Base-by-base conservation (phyloP, 441 rosid genomes). In the Pelargonium myrrhifolium region DNA sequence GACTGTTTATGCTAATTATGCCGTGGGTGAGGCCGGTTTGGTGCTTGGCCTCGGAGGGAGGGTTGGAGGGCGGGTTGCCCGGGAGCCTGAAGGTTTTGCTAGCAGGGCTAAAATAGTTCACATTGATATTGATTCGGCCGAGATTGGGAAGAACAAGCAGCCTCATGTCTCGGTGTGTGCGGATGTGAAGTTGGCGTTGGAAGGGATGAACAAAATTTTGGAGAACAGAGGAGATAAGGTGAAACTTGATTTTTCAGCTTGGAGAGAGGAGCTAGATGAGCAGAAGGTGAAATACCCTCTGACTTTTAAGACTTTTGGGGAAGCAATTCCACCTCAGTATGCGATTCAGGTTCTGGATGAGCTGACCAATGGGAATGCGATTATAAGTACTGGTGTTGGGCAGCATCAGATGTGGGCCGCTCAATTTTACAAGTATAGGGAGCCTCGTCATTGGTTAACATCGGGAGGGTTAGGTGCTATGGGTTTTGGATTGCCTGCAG, bases 381-480 rank as follows among this genome's bases (percentile, higher is more conserved):
- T 93, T 56, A 66, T 93, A 20, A 89, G 97, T 45, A 93, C 99
- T 0, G 97, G 99, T 69, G 97, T 91, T 14, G 99, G 97, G 6
- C 99, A 93, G 67, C 99, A 93, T 82, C 97, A 91, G 69, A 93
- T 93, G 96, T 93, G 96, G 97, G 97, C 99, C 17, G 96, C 99
- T n/a, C 97, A 93, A 69, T 91, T 86, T 76, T 93, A 93, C 83
- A 93, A 88, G 72, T 93, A 88, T 71, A 84, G 77, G 71, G 89
- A 79, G 65, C 92, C 97, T n/a, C 87, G 92, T 28, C 97, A 91
- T 68, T 93, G 93, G 97, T 62, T 93, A 75, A 85, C 99, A 0
- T 91, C 97, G 0, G 93, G 84, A 4, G 99, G 99, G 1, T 82
- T 93, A 17, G 99, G 99, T 14, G 99, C 97, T 42, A 93, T 93